A percentile compares a stretch with the other conserved stretches of the same genome.
These are phyloP conservation scores for Combretum micranthum DNA, from an alignment of 345 rosid species.

Conservation along the genomic window DNA sequence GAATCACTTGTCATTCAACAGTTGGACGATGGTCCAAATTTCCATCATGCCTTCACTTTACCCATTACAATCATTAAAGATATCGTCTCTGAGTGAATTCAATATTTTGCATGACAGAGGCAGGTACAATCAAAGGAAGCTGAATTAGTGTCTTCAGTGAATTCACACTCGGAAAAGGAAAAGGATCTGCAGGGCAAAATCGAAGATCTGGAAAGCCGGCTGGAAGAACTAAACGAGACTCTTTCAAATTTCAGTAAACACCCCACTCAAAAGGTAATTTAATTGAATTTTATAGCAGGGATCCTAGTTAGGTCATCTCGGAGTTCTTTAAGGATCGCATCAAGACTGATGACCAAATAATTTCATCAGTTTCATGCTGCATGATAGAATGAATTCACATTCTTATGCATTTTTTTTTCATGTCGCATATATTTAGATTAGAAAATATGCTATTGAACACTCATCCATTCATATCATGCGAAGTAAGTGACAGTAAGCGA, in stretches of 20 bases:
- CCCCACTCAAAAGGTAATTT: too few relatives aligned
- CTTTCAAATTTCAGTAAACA: background rate
- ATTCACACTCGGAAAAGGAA: constrained; percentile 8
- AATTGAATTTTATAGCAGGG: too few relatives aligned
- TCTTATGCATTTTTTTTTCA: too few relatives aligned
- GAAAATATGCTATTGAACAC: too few relatives aligned
- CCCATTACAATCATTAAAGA: background rate
- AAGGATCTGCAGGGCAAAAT: constrained; percentile 8
- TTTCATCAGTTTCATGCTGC: too few relatives aligned
- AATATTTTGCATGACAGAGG: constrained; percentile 6
- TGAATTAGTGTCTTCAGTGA: background rate
- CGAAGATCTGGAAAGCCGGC: constrained; percentile 11
- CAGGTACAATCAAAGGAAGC: constrained; percentile 11
- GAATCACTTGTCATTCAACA: background rate
- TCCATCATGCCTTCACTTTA: background rate
- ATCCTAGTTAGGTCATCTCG: too few relatives aligned
- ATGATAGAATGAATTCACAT: too few relatives aligned
- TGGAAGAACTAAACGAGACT: constrained; percentile 4
- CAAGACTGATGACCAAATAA: too few relatives aligned
- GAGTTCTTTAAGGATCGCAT: too few relatives aligned
- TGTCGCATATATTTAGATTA: too few relatives aligned
- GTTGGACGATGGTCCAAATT: background rate
- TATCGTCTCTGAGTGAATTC: background rate
- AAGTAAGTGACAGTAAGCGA: too few relatives aligned
- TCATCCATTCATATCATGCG: too few relatives aligned